Percentiles rank a stretch among this genome's conserved stretches.
phyloP scores from a whole-genome alignment of 352 stramenopile species.

The Phytophthora parvispora region DNA sequence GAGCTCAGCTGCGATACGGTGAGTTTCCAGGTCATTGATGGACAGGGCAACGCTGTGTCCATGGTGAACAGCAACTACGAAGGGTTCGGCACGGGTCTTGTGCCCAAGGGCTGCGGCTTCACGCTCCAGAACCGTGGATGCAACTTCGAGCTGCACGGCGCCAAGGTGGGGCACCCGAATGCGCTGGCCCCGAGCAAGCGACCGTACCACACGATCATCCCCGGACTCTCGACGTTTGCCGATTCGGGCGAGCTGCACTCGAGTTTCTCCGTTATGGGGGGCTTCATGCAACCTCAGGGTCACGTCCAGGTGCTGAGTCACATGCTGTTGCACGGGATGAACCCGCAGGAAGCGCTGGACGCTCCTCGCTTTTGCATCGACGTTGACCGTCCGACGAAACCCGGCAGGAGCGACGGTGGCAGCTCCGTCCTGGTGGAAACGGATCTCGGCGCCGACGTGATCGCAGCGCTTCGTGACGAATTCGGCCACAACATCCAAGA shows the following conservation, averaged over 20 bases:
- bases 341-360: constrained; percentile 95
- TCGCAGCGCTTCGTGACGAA: constrained; percentile 71
- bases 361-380: constrained; percentile 95
- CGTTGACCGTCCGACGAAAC: constrained; percentile 51
- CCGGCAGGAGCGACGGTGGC: constrained; percentile 52
- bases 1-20: constrained; percentile 92
- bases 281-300: constrained; percentile 98
- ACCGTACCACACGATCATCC: constrained; percentile 99
- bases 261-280: constrained; percentile 93
- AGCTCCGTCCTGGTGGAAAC: constrained; percentile 91
- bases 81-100: constrained; percentile 97
- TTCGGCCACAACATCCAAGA: constrained; percentile 80
- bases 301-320: constrained; percentile 96
- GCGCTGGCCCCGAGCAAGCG: constrained; percentile 91
- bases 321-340: constrained; percentile 85
- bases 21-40: constrained; percentile 98
- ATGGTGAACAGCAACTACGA: constrained; percentile 99
- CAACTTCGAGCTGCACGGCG: constrained; percentile 93
- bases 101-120: constrained; percentile 95
- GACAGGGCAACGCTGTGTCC: constrained; percentile 95
- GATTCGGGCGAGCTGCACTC: constrained; percentile 92
- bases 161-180: constrained; percentile 91
- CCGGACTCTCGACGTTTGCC: constrained; percentile 91
- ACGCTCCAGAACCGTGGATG: constrained; percentile 97
- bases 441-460: constrained; percentile 70